These are phyloP conservation scores for Aspergillus uvarum DNA, from an alignment of 2,329 filamentous ascomycete species.

Conservation along the genomic window DNA sequence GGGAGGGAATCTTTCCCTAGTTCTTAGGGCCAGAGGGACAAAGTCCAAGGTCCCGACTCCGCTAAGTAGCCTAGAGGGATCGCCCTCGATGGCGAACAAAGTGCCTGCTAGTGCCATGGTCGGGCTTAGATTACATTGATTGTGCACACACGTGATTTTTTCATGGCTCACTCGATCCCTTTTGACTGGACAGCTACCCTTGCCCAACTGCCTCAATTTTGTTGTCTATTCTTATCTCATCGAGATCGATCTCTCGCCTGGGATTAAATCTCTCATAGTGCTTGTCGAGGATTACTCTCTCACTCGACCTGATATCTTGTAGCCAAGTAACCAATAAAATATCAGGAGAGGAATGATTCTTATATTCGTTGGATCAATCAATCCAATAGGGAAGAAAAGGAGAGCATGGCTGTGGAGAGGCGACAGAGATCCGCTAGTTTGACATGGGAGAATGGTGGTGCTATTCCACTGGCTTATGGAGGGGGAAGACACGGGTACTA, in stretches of 20 bases:
- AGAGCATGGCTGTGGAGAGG: neutral
- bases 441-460: constrained; percentile 12
- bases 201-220: neutral
- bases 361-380: neutral
- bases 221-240: neutral
- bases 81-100: constrained; percentile 4
- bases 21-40: neutral
- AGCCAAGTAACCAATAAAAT: neutral
- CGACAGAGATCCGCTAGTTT: constrained; percentile 11
- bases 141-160: neutral
- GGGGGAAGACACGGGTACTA: neutral
- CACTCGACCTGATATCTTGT: neutral
- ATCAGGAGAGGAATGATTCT: neutral
- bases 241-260: neutral
- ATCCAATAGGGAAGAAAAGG: neutral
- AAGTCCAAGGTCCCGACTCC: neutral
- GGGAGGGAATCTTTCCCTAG: neutral
- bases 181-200: neutral
- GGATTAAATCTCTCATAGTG: neutral
- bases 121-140: neutral
- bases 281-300: neutral
- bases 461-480: neutral
- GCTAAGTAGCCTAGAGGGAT: constrained; percentile 1
- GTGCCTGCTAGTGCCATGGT: neutral
- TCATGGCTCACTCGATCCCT: neutral